These are phyloP conservation scores for Malassezia yamatoensis DNA, from an alignment of 1,284 basidiomycete genomes.

Conservation along the genomic window DNA sequence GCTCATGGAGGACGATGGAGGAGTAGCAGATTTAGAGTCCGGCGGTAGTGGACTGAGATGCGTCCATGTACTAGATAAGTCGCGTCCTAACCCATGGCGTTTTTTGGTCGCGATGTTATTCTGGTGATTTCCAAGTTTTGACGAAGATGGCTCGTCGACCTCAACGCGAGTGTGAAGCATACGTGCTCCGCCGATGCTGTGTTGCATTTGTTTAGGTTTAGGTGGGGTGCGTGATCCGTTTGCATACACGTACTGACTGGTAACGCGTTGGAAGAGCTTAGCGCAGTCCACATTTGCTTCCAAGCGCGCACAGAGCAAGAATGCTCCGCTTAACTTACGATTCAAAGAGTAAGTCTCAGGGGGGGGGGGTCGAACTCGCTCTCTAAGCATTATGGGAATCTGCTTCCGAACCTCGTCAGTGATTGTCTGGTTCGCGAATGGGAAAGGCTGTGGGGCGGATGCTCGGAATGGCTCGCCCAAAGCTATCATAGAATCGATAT, in stretches of 20 bases:
- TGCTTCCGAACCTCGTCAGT: constrained; percentile 64
- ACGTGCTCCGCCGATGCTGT: not conserved
- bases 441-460: constrained; percentile 57
- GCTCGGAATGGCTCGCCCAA: constrained; percentile 69
- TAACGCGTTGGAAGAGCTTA: constrained; percentile 50
- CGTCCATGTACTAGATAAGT: not conserved
- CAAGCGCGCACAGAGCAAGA: constrained; percentile 76
- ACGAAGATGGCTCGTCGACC: too few relatives aligned
- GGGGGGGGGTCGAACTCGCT: constrained; percentile 83
- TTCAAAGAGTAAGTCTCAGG: constrained; percentile 90
- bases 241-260: not conserved
- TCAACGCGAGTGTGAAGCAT: constrained; percentile 2
- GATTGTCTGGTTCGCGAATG: constrained; percentile 60
- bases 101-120: not conserved
- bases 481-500: constrained; percentile 66
- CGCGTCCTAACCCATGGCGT: not conserved
- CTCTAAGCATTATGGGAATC: constrained; percentile 82
- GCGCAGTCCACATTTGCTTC: constrained; percentile 66
- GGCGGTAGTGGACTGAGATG: not conserved
- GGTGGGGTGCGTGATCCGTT: not conserved
- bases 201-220: not conserved
- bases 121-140: too few relatives aligned
- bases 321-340: constrained; percentile 84
- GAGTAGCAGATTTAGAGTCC: too few relatives aligned
- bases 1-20: too few relatives aligned